Percentiles rank a stretch among this genome's conserved stretches.
phyloP scores from a whole-genome alignment of 108 stramenopile species.

The Fragilariopsis cylindrus region DNA sequence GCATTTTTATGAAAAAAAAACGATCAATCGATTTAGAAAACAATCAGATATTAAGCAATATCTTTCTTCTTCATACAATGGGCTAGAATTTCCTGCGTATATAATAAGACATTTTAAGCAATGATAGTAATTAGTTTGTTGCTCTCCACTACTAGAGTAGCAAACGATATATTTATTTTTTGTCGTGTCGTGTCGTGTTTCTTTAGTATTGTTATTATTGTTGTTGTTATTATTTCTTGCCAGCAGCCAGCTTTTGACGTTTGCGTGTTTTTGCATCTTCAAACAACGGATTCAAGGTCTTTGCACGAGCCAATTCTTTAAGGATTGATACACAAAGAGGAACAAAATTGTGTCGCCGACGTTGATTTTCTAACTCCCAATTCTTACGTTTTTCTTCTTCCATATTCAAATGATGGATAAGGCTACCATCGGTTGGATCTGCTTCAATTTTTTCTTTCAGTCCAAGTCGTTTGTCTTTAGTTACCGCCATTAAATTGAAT shows the following conservation, averaged over 20 bases:
- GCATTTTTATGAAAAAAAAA: too few species aligned
- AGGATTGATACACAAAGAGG: conserved; percentile 78
- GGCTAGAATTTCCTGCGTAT: too few species aligned
- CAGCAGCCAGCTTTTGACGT: conserved; percentile 22
- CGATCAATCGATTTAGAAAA: too few species aligned
- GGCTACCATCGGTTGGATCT: conserved; percentile 7
- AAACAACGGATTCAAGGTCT: conserved; percentile 46
- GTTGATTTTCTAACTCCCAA: conserved; percentile 81
- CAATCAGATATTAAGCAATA: too few species aligned
- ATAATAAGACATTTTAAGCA: too few species aligned
- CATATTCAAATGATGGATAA: conserved; percentile 39
- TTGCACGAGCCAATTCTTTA: conserved; percentile 66
- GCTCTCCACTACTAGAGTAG: too few species aligned
- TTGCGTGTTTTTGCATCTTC: conserved; percentile 48
- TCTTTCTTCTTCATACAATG: too few species aligned
- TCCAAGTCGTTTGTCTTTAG: conserved; percentile 63
- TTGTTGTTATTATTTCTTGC: not conserved
- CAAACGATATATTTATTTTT: too few species aligned
- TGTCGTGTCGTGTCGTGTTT: too few species aligned
- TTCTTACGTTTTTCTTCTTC: conserved; percentile 73
- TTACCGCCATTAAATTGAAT: conserved; percentile 94
- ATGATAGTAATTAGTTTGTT: too few species aligned
- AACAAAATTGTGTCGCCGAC: conserved; percentile 76
- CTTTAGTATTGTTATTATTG: too few species aligned
- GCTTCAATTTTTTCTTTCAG: conserved; percentile 47